Evolutionary conservation across 495 filamentous ascomycete species (phyloP), one percentile per base, ranked within the genome.

Genomic region (Hypomontagnella submonticulosa): DNA sequence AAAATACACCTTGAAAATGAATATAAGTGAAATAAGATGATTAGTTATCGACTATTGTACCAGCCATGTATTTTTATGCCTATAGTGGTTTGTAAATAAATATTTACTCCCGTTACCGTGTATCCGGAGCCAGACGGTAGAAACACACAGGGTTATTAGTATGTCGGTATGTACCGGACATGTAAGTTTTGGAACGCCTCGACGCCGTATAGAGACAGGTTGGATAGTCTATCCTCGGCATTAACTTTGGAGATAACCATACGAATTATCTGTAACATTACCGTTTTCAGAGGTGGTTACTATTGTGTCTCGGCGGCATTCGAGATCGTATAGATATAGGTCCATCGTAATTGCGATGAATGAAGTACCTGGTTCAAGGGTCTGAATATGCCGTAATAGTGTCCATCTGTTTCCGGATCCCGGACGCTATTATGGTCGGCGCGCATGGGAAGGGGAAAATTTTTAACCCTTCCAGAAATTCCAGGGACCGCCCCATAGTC

Each of bases 221-320:
- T 13, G 18, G 12, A 57, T 40, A 54, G 38, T 44, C 36, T 52
- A 63, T 40, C 10, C 7, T 38, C 30, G 16, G 27, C 36, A 32
- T 33, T 36, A 46, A 51, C 15, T 13, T 5, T 47, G 3, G 38
- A 42, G 38, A 42, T 42, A 48, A 51, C 12, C 42, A 27, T 30
- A 27, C 16, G 33, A 37, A 50, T 53, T 36, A 42, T 53, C 30
- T 50, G 8, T 53, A 41, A 16, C 52, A 51, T 56, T 27, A 40
- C 52, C 43, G 37, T 55, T 63, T 49, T 36, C 34, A 49, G 59
- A 43, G 1, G 12, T 30, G 36, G n/a, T 44, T 46, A 40, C 32
- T 55, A 33, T 47, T 16, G 8, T 58, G 65, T 63, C 65, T 67
- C 65, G 58, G 65, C 58, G 16, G 47, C 58, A 67, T 61, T 61